phyloP scores from a whole-genome alignment of 192 early-diverging fungal species.

The Chytriomyces sp. region DNA sequence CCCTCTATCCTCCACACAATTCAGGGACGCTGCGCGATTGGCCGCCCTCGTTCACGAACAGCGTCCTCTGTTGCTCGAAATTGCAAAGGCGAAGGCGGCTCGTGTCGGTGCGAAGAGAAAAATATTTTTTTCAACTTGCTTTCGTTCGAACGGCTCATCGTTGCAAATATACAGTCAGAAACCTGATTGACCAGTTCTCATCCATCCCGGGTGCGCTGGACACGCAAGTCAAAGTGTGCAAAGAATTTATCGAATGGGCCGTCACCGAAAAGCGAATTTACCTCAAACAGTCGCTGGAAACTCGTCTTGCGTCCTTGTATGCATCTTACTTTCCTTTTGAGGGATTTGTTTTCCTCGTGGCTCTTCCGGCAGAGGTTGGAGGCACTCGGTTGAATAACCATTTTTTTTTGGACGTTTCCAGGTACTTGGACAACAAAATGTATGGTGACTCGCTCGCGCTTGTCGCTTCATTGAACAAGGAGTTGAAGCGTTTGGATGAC shows the following conservation, averaged over 20 bases:
- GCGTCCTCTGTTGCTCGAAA: conserved; percentile 75
- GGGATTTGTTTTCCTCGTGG: neutral
- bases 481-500: conserved; percentile 99
- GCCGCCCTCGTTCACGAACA: conserved; percentile 82
- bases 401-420: conserved; percentile 10
- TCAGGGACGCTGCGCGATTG: conserved; percentile 77
- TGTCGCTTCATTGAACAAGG: conserved; percentile 83
- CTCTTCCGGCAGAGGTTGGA: conserved; percentile 25
- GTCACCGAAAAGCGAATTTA: conserved; percentile 90
- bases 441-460: conserved; percentile 89
- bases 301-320: conserved; percentile 84
- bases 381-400: neutral
- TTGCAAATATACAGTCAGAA: conserved; percentile 61
- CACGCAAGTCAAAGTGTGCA: conserved; percentile 91
- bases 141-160: neutral
- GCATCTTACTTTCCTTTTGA: conserved; percentile 17
- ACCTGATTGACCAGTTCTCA: conserved; percentile 83
- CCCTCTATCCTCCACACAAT: too few species aligned
- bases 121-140: conserved; percentile 64
- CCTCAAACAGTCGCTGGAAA: conserved; percentile 94
- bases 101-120: conserved; percentile 48
- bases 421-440: conserved; percentile 91
- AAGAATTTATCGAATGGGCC: conserved; percentile 94
- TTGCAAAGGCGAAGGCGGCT: conserved; percentile 96
- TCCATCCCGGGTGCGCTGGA: conserved; percentile 85